These are phyloP conservation scores for Diaporthe vaccinii DNA, from an alignment of 2,329 filamentous ascomycete genomes.

Conservation along the genomic window DNA sequence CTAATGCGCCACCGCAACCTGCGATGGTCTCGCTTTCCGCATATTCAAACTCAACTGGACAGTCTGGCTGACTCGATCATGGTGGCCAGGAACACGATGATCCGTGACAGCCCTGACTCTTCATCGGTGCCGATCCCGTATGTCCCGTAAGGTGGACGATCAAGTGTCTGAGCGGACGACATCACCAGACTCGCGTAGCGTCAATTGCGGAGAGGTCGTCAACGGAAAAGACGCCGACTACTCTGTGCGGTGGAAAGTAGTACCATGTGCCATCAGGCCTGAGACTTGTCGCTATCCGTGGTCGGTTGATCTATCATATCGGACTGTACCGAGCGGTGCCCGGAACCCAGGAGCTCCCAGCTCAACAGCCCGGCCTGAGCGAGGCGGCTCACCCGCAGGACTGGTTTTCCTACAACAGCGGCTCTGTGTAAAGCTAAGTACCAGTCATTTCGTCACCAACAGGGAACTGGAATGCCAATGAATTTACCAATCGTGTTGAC, in stretches of 20 bases:
- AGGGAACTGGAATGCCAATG: not conserved
- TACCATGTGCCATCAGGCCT: not conserved
- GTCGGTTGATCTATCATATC: not conserved
- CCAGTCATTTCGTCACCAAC: not conserved
- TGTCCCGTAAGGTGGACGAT: not conserved
- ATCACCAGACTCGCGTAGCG: not conserved
- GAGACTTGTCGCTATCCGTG: not conserved
- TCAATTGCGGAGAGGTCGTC: not conserved
- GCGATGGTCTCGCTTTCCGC: not conserved
- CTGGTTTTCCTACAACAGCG: not conserved
- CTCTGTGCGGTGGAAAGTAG: not conserved
- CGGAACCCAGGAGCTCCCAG: not conserved
- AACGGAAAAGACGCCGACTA: not conserved
- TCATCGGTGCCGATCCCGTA: not conserved
- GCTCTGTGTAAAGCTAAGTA: not conserved
- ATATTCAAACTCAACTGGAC: not conserved
- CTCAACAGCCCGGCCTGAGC: conserved; percentile 3
- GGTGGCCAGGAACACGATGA: not conserved
- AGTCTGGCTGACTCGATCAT: conserved; percentile 9
- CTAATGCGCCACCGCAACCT: conserved; percentile 5
- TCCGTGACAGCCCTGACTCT: conserved; percentile 17
- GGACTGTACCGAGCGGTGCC: not conserved
- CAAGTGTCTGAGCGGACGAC: not conserved
- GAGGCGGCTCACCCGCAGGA: not conserved
- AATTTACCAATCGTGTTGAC: not conserved